These are phyloP conservation scores for Ogataea naganishii DNA, from an alignment of 805 yeast species.

Conservation along the genomic window DNA sequence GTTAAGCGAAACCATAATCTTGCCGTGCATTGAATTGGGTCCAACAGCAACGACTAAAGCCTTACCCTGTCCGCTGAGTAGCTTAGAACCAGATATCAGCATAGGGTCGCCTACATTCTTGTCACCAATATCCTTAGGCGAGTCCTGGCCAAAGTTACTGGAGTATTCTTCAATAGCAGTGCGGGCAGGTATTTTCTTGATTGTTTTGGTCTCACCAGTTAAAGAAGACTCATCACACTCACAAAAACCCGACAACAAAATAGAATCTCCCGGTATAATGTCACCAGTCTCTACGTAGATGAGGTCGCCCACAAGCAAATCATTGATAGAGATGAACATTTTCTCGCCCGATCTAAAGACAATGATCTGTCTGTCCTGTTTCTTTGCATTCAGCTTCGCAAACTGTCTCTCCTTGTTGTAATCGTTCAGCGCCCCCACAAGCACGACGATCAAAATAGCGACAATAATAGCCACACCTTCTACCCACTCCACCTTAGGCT, in stretches of 20 bases:
- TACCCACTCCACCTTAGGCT: conserved; percentile 93
- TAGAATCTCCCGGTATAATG: conserved; percentile 81
- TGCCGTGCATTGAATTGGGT: conserved; percentile 79
- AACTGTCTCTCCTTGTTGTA: conserved; percentile 95
- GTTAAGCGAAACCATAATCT: conserved; percentile 74
- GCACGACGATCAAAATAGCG: conserved; percentile 83
- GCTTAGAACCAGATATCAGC: conserved; percentile 85
- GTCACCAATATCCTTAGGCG: conserved; percentile 30
- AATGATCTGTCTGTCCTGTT: conserved; percentile 72
- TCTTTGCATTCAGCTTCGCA: conserved; percentile 77
- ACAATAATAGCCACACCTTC: conserved; percentile 97
- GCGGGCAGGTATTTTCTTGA: conserved; percentile 56
- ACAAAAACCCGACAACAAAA: conserved; percentile 64
- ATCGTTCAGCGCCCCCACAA: conserved; percentile 94
- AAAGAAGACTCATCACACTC: conserved; percentile 89
- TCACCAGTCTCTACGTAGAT: conserved; percentile 87
- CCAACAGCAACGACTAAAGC: conserved; percentile 92
- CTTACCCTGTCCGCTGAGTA: conserved; percentile 77
- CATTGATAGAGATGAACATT: conserved; percentile 58
- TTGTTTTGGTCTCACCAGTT: conserved; percentile 89
- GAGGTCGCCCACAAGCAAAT: conserved; percentile 81
- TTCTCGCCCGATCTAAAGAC: conserved; percentile 71
- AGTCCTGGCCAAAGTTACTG: conserved; percentile 13
- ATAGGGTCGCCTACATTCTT: conserved; percentile 60
- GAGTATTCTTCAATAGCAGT: conserved; percentile 26